Conservation (phyloP, 345 rosid genomes). For the Salix viminalis region DNA sequence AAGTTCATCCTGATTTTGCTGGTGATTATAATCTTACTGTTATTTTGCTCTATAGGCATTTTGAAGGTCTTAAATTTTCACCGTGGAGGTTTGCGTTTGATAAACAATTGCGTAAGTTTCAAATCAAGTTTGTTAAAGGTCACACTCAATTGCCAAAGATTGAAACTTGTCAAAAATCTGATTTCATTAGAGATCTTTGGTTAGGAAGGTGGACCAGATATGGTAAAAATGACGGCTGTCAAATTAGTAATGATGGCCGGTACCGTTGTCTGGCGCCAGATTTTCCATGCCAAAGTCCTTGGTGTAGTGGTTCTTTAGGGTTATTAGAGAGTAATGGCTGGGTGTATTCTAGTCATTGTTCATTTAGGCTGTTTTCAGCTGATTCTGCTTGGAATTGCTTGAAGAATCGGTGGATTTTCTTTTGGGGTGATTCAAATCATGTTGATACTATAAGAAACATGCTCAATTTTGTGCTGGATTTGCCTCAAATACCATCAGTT, state of each 20-base stretch:
- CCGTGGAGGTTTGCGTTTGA: constrained; percentile 60
- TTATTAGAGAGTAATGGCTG: constrained; percentile 88
- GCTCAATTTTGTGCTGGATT: constrained; percentile 69
- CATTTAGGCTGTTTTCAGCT: constrained; percentile 52
- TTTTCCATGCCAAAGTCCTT: constrained; percentile 66
- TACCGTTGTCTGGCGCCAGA: constrained; percentile 60
- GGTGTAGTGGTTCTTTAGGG: constrained; percentile 83
- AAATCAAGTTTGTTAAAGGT: constrained; percentile 40
- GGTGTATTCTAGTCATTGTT: constrained; percentile 90
- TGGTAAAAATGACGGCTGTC: constrained; percentile 58
- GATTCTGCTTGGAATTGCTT: constrained; percentile 78
- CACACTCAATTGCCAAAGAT: constrained; percentile 44
- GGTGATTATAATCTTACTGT: constrained; percentile 71
- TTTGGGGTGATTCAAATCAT: constrained; percentile 96
- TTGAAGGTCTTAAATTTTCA: constrained; percentile 66
- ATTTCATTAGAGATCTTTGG: constrained; percentile 69
- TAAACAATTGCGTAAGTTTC: constrained; percentile 43
- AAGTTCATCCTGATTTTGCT: constrained; percentile 82
- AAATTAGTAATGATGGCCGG: constrained; percentile 67
- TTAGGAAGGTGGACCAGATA: constrained; percentile 89
- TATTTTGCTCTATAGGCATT: constrained; percentile 69
- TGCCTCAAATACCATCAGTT: constrained; percentile 56
- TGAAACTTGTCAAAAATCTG: constrained; percentile 45
- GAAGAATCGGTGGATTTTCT: constrained; percentile 79
- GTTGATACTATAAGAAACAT: constrained; percentile 85